Conservation (phyloP, 202 grass and related monocot genomes). For the Dendrocalamus latiflorus region DNA sequence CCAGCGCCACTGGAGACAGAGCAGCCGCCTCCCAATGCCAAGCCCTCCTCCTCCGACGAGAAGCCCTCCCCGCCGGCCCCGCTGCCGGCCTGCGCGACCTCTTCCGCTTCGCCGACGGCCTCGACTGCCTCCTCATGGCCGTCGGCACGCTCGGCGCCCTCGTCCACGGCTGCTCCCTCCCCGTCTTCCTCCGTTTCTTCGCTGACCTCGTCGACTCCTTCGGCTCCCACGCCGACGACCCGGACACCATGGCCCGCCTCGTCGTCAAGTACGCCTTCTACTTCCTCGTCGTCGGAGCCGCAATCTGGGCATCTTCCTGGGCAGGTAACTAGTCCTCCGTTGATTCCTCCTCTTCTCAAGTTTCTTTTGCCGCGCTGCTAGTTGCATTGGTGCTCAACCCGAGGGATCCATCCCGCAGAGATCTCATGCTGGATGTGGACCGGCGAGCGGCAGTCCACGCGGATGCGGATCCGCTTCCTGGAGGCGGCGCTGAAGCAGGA, state of each 20-base stretch:
- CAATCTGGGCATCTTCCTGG: conserved; percentile 97
- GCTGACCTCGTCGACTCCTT: conserved; percentile 97
- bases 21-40: no score
- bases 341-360: no score
- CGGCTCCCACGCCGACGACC: conserved; percentile 76
- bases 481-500: conserved; percentile 82
- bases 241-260: conserved; percentile 76
- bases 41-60: no score
- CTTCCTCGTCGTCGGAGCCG: conserved; percentile 88
- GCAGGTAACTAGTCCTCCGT: conserved; percentile 31
- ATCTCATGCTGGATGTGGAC: conserved; percentile 99
- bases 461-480: conserved; percentile 87
- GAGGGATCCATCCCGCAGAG: conserved; percentile 39
- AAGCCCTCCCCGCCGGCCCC: no score
- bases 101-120: conserved; percentile 83
- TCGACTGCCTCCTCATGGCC: conserved; percentile 71
- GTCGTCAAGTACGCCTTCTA: conserved; percentile 97
- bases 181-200: conserved; percentile 96
- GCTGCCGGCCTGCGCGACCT: conserved; percentile 49
- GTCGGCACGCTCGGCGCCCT: conserved; percentile 73
- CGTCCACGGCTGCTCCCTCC: conserved; percentile 88
- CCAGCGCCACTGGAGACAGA: no score
- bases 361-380: not conserved
- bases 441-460: conserved; percentile 83
- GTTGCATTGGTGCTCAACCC: not conserved